Evolutionary conservation across 228 moss, liverwort and hornwort genomes (phyloP).

Genomic region (Sphagnum magellanicum): DNA sequence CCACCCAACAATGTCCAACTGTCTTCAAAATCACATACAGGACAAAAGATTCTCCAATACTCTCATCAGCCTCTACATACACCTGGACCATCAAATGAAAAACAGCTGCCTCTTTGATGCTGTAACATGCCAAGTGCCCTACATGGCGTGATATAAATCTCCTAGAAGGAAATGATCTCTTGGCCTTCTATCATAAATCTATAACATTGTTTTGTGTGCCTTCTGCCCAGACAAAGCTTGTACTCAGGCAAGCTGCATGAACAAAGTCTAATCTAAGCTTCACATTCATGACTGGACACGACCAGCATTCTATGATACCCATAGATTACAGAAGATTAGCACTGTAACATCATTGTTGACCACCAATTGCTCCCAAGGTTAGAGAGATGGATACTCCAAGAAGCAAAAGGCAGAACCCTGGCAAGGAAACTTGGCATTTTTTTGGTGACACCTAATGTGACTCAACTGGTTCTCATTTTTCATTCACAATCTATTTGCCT

Average conservation of each 20-base stretch:
- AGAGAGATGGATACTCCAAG: too few relatives aligned
- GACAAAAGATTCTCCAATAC: neutral
- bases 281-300: neutral
- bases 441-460: too few relatives aligned
- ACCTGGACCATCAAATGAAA: neutral
- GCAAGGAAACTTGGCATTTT: too few relatives aligned
- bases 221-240: neutral
- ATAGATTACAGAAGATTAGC: neutral
- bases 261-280: neutral
- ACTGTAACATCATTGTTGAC: too few relatives aligned
- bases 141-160: too few relatives aligned
- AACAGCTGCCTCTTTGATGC: neutral
- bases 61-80: neutral
- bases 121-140: too few relatives aligned
- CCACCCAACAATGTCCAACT: neutral
- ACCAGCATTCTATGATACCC: neutral
- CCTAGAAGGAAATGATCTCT: too few relatives aligned
- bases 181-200: neutral
- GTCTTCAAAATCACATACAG: neutral
- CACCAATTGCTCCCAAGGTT: too few relatives aligned
- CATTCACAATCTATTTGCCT: too few relatives aligned
- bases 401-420: too few relatives aligned
- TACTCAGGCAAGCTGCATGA: neutral
- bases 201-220: neutral
- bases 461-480: too few relatives aligned